phyloP scores from a whole-genome alignment of 768 basidiomycete species.

The Rhodotorula babjevae region DNA sequence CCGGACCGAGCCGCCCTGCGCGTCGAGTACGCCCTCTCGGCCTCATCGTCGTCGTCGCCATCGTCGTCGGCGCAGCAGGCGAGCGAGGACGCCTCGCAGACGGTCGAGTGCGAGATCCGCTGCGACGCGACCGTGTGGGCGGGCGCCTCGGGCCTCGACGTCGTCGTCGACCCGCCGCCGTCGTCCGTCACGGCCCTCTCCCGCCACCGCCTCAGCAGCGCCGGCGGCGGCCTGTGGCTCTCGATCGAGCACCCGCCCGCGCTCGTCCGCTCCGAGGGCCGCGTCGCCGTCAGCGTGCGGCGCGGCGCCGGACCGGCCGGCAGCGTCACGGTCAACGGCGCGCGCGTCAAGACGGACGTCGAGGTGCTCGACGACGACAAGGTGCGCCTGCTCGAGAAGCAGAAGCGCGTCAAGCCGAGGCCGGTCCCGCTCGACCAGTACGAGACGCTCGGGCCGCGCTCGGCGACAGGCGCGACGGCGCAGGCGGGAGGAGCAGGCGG shows the following conservation, averaged over 20 bases:
- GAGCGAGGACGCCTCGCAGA: constrained; percentile 39
- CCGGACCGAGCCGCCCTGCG: constrained; percentile 76
- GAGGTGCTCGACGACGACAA: constrained; percentile 84
- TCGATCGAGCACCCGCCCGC: constrained; percentile 79
- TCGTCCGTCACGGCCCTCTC: constrained; percentile 73
- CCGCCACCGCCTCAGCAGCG: constrained; percentile 80
- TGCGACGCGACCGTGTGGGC: constrained; percentile 44
- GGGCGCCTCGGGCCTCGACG: constrained; percentile 63
- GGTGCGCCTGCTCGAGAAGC: constrained; percentile 71
- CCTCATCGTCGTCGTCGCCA: constrained; percentile 44
- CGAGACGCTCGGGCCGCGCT: constrained; percentile 28
- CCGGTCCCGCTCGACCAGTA: constrained; percentile 88
- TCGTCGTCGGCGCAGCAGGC: not conserved
- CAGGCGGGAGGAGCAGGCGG: not conserved
- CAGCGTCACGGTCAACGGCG: constrained; percentile 59
- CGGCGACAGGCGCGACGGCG: not conserved
- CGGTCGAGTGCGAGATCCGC: constrained; percentile 40
- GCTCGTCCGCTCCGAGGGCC: constrained; percentile 44
- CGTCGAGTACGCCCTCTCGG: constrained; percentile 61
- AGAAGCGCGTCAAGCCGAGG: constrained; percentile 77
- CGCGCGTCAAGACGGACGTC: constrained; percentile 73
- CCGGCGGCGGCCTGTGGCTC: constrained; percentile 91
- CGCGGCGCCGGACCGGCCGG: not conserved
- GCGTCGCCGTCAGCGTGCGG: not conserved
- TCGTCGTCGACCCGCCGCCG: constrained; percentile 89